Percentiles rank a stretch among this genome's conserved stretches.
These are phyloP conservation scores for Pseudogymnoascus sp. DNA, from an alignment of 2,329 filamentous ascomycete species.

Conservation along the genomic window DNA sequence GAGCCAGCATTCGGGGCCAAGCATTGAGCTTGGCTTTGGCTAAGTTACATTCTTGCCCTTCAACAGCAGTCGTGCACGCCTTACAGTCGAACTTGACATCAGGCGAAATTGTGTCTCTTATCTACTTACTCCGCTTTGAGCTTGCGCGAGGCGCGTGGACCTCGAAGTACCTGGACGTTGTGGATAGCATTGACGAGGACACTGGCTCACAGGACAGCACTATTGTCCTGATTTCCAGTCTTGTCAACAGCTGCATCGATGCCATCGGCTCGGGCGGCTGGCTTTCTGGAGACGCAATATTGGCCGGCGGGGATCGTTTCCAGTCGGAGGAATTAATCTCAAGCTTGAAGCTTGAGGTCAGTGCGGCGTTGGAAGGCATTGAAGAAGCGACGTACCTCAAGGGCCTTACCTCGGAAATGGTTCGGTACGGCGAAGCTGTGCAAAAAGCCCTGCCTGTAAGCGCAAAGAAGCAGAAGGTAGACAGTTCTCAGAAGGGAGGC, in stretches of 20 bases:
- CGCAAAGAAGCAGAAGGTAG: conserved; percentile 25
- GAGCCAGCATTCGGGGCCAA: conserved; percentile 52
- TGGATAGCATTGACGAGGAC: conserved; percentile 38
- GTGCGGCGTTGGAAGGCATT: conserved; percentile 62
- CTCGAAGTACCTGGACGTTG: conserved; percentile 56
- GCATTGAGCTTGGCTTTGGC: conserved; percentile 61
- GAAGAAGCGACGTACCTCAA: conserved; percentile 60
- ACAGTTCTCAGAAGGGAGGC: conserved; percentile 10
- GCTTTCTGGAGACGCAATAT: conserved; percentile 54
- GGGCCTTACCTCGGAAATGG: conserved; percentile 56
- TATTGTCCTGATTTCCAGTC: conserved; percentile 61
- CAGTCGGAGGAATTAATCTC: conserved; percentile 57
- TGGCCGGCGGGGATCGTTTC: conserved; percentile 37
- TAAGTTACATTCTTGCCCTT: conserved; percentile 60
- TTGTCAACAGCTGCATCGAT: conserved; percentile 67
- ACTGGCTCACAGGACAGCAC: conserved; percentile 54
- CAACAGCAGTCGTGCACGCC: conserved; percentile 49
- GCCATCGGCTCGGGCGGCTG: conserved; percentile 67
- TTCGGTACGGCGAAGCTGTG: conserved; percentile 46
- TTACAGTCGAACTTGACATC: conserved; percentile 56
- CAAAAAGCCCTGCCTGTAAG: conserved; percentile 16
- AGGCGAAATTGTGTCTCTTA: conserved; percentile 62
- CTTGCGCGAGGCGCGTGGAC: conserved; percentile 71
- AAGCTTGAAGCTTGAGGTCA: conserved; percentile 59
- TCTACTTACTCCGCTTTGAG: conserved; percentile 65